Percentiles rank a stretch among this genome's conserved stretches.
Evolutionary conservation across 2,329 filamentous ascomycete genomes (phyloP).

Genomic region (Pseudogymnoascus sp.): DNA sequence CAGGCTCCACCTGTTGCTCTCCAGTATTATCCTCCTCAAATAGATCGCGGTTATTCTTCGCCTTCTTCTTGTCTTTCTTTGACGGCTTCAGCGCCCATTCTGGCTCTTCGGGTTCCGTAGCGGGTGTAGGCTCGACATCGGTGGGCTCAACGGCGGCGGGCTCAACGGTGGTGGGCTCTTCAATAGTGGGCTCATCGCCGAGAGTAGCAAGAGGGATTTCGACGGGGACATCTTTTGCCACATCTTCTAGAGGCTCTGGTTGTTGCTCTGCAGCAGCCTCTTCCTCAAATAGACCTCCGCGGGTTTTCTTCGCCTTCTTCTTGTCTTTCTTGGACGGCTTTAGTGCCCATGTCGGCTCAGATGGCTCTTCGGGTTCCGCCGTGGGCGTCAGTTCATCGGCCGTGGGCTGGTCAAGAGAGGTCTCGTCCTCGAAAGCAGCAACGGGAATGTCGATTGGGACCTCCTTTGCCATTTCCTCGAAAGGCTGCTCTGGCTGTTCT

Average conservation of each 20-base stretch:
- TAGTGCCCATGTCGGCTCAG: not conserved
- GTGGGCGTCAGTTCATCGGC: not conserved
- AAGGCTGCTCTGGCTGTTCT: not conserved
- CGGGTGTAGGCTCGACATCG: not conserved
- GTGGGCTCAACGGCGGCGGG: not conserved
- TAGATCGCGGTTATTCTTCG: not conserved
- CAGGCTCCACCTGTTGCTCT: not conserved
- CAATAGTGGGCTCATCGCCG: not conserved
- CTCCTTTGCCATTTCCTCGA: not conserved
- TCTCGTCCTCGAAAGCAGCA: not conserved
- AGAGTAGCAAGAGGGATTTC: not conserved
- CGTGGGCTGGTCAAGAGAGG: not conserved
- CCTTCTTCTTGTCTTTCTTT: slow-evolving; percentile 12
- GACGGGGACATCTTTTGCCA: not conserved
- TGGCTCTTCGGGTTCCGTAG: not conserved
- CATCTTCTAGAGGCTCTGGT: not conserved
- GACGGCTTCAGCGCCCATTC: not conserved
- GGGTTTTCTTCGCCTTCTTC: slow-evolving; percentile 6
- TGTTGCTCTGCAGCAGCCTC: not conserved
- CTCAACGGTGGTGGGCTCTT: not conserved
- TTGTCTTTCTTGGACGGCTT: slow-evolving; percentile 10
- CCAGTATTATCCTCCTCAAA: not conserved
- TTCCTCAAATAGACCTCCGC: not conserved
- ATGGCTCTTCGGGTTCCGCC: not conserved
- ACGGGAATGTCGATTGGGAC: not conserved